Evolutionary conservation across 2,329 filamentous ascomycete species (phyloP).

Genomic region (Myriosclerotinia duriaeana): DNA sequence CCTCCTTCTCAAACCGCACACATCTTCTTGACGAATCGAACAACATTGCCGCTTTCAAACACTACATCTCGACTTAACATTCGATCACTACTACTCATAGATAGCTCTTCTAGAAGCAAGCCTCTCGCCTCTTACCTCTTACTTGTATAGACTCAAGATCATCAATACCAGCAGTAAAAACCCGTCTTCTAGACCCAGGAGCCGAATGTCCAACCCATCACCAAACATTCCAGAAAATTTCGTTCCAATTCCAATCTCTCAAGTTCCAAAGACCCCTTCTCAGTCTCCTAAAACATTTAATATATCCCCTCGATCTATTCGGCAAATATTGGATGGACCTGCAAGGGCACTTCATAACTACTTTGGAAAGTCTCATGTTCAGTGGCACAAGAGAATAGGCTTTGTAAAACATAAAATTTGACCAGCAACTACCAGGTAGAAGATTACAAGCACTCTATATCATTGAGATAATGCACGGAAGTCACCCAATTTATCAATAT

Average conservation of each 20-base stretch:
- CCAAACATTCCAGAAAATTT: constrained; percentile 36
- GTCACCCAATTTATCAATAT: too few relatives aligned
- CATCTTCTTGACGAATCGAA: constrained; percentile 48
- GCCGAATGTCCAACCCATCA: constrained; percentile 4
- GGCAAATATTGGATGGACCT: constrained; percentile 42
- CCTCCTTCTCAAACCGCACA: constrained; percentile 40
- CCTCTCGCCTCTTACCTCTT: constrained; percentile 45
- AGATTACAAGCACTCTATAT: too few relatives aligned
- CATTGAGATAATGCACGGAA: too few relatives aligned
- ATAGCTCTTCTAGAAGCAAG: constrained; percentile 50
- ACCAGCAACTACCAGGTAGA: too few relatives aligned
- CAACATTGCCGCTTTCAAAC: constrained; percentile 55
- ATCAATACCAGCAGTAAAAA: constrained; percentile 59
- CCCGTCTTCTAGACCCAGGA: constrained; percentile 44
- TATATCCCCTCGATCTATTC: constrained; percentile 46
- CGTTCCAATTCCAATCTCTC: constrained; percentile 38
- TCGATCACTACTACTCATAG: constrained; percentile 45
- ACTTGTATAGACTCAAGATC: constrained; percentile 57
- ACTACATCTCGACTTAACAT: constrained; percentile 56
- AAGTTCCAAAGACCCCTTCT: constrained; percentile 27
- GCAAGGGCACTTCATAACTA: constrained; percentile 32
- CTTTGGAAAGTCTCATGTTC: not conserved
- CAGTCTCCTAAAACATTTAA: constrained; percentile 34
- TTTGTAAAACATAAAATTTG: too few relatives aligned
- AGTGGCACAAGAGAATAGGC: too few relatives aligned